Conservation (phyloP, 106 monocot genomes). For the Dendrobium catenatum region DNA sequence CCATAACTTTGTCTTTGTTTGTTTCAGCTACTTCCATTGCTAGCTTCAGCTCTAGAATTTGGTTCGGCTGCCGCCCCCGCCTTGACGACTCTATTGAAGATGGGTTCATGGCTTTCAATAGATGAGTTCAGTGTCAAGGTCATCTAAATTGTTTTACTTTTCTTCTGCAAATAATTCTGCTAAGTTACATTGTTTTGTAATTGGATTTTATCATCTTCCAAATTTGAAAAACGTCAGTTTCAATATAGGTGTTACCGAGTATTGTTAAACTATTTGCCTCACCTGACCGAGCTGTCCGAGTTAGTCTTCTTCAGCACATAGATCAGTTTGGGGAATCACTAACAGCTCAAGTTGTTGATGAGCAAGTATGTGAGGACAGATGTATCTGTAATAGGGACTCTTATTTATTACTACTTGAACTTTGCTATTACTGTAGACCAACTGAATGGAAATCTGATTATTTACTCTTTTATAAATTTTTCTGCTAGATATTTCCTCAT, state of each 20-base stretch:
- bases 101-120: constrained; percentile 91
- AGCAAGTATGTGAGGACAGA: constrained; percentile 45
- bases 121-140: constrained; percentile 90
- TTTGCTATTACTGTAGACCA: background rate
- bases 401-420: background rate
- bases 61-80: constrained; percentile 96
- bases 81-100: constrained; percentile 83
- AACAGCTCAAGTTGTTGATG: constrained; percentile 85
- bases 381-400: background rate
- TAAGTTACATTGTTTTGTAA: background rate
- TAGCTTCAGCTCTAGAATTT: constrained; percentile 86
- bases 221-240: background rate
- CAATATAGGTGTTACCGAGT: constrained; percentile 65
- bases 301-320: constrained; percentile 89
- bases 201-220: background rate
- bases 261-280: constrained; percentile 95
- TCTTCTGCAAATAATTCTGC: background rate
- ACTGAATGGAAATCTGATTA: constrained; percentile 6
- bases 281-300: constrained; percentile 89
- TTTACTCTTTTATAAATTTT: background rate
- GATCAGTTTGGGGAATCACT: constrained; percentile 98
- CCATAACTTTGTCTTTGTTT: constrained; percentile 6
- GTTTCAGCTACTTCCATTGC: constrained; percentile 75
- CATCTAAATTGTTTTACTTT: background rate
- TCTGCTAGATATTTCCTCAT: constrained; percentile 79